Conservation (phyloP, 305 asterid genomes). For the Withania somnifera region DNA sequence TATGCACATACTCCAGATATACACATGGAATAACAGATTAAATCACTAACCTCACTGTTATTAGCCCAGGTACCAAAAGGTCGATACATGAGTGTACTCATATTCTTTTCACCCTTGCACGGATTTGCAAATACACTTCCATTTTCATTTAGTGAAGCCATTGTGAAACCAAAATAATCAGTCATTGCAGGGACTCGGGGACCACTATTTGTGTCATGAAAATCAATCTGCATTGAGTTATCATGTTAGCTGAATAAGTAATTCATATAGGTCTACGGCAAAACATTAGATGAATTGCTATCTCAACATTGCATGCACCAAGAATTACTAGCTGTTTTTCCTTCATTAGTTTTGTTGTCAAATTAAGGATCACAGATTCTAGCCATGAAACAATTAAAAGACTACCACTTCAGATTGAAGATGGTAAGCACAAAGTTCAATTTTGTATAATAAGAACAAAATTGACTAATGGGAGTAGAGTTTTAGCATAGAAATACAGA, state of each 20-base stretch:
- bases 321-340: background rate
- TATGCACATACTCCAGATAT: background rate
- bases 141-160: constrained; percentile 83
- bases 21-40: background rate
- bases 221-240: constrained; percentile 68
- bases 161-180: constrained; percentile 92
- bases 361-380: background rate
- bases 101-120: constrained; percentile 89
- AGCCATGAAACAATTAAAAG: background rate
- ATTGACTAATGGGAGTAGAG: background rate
- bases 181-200: constrained; percentile 97
- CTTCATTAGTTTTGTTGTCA: background rate
- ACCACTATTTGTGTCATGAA: constrained; percentile 92
- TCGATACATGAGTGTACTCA: constrained; percentile 95
- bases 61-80: constrained; percentile 94
- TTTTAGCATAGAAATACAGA: background rate
- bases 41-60: constrained; percentile 74
- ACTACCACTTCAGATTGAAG: background rate
- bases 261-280: background rate
- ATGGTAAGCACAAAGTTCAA: background rate
- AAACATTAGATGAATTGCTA: background rate
- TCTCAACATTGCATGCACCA: background rate
- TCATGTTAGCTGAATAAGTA: background rate
- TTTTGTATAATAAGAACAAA: background rate
- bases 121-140: constrained; percentile 95